Evolutionary conservation across 345 rosid genomes (phyloP).

Genomic region (Gossypium sturtianum): DNA sequence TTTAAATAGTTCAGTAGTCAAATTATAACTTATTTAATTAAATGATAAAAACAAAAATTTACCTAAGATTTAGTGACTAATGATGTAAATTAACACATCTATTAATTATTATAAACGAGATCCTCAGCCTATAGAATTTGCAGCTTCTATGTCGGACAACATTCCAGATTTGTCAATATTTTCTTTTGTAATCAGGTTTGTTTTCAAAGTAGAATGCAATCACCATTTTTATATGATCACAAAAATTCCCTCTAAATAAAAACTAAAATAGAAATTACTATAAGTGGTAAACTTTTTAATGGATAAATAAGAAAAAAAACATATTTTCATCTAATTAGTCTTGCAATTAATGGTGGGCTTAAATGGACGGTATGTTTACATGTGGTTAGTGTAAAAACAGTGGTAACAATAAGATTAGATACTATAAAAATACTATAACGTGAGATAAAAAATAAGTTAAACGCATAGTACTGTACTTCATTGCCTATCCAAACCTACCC

Average conservation of each 20-base stretch:
- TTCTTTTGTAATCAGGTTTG: slow-evolving; percentile 73
- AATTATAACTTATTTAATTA: too few species aligned
- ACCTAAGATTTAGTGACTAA: not conserved
- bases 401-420: fast-evolving
- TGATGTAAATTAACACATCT: too few species aligned
- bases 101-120: slow-evolving; percentile 35
- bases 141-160: slow-evolving; percentile 51
- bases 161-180: slow-evolving; percentile 67
- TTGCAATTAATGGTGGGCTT: too few species aligned
- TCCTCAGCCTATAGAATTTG: slow-evolving; percentile 65
- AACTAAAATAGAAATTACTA: too few species aligned
- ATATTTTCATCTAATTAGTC: not conserved
- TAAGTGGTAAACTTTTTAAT: not conserved
- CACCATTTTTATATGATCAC: not conserved
- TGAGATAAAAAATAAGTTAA: too few species aligned
- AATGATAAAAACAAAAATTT: slow-evolving; percentile 6
- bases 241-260: too few species aligned
- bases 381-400: not conserved
- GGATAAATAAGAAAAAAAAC: too few species aligned
- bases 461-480: fast-evolving
- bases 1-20: too few species aligned
- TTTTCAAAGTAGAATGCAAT: slow-evolving; percentile 9
- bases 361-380: not conserved
- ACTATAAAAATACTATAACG: fast-evolving
- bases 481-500: fast-evolving